A percentile compares a stretch with the other conserved stretches of the same genome.
Conservation (phyloP, 2,329 filamentous ascomycete genomes). For the Stachybotrys echinatus region DNA sequence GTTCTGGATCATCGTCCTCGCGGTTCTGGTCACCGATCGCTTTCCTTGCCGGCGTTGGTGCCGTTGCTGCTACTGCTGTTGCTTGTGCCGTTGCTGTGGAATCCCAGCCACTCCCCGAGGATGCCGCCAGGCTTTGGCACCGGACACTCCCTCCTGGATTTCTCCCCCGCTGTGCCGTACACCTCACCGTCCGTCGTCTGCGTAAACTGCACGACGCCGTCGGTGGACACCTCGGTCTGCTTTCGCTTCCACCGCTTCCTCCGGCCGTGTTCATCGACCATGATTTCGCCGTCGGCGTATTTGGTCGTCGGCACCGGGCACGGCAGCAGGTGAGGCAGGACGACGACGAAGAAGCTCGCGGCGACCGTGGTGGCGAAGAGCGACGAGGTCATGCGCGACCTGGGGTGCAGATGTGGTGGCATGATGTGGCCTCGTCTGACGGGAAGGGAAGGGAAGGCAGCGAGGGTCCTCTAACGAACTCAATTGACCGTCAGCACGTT, state of each 20-base stretch:
- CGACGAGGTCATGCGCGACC: conserved; percentile 87
- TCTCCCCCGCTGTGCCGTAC: conserved; percentile 24
- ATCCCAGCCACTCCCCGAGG: conserved; percentile 70
- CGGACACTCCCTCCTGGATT: conserved; percentile 70
- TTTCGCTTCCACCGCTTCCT: conserved; percentile 38
- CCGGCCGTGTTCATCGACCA: conserved; percentile 39
- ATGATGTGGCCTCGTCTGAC: conserved; percentile 40
- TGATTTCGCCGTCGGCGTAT: conserved; percentile 63
- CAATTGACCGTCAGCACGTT: neutral
- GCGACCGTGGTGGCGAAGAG: conserved; percentile 92
- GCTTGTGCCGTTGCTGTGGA: conserved; percentile 35
- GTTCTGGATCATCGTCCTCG: neutral
- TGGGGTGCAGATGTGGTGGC: conserved; percentile 87
- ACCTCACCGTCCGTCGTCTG: conserved; percentile 22
- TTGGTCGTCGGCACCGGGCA: conserved; percentile 77
- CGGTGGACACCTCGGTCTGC: conserved; percentile 24
- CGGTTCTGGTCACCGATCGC: conserved; percentile 15
- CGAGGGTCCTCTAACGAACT: neutral
- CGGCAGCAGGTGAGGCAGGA: conserved; percentile 81
- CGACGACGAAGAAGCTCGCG: conserved; percentile 88
- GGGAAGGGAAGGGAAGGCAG: neutral
- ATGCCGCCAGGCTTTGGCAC: conserved; percentile 84
- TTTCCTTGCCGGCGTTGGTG: too few relatives aligned
- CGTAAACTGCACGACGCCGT: conserved; percentile 45
- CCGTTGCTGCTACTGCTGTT: too few relatives aligned